Evolutionary conservation across 257 asterid genomes (phyloP), one percentile per base, ranked within the genome.

Genomic region (Rubia yunnanensis): DNA sequence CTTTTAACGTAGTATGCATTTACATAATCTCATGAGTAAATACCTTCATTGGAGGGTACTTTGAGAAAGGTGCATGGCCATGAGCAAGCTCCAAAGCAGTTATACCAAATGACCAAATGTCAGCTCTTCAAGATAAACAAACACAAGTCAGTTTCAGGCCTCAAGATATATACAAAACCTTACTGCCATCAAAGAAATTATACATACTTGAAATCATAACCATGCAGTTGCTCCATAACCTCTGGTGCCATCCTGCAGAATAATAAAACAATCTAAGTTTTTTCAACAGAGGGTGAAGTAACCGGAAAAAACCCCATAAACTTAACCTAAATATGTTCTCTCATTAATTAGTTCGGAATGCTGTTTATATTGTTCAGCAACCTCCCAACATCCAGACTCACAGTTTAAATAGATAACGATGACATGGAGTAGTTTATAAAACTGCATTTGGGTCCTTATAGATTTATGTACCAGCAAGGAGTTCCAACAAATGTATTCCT

Each of bases 21-120:
- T 27, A 65, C 48, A 50, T 55, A 32, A 24, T 38, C 55, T 55
- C 64, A 55, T 58, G 53, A 38, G 52, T 44, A 26, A 59, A 72
- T 70, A 94, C 99, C 99, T 94, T 94, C 94, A 94, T 88, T 39
- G 99, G 98, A 77, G 99, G 99, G 81, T 82, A 90, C 82, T 90
- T 94, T 61, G 99, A 94, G 81, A 94, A 94, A 70, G 99, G 99
- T 60, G 99, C 99, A 79, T 94, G 99, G 59, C 99, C 99, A 41
- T 94, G 99, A 10, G 98, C 99, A 69, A 94, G 96, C 88, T 94
- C 99, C 85, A 94, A 79, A 55, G 95, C 97, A 75, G 99, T 94
- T 79, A 94, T 94, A 67, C 99, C 99, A 76, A 94, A 94, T 70
- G 99, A 94, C 99, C 99, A 94, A 78, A 94, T 86, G 73, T 90